Conservation (phyloP, 139 green algal genomes). For the Tetraselmis striata region DNA sequence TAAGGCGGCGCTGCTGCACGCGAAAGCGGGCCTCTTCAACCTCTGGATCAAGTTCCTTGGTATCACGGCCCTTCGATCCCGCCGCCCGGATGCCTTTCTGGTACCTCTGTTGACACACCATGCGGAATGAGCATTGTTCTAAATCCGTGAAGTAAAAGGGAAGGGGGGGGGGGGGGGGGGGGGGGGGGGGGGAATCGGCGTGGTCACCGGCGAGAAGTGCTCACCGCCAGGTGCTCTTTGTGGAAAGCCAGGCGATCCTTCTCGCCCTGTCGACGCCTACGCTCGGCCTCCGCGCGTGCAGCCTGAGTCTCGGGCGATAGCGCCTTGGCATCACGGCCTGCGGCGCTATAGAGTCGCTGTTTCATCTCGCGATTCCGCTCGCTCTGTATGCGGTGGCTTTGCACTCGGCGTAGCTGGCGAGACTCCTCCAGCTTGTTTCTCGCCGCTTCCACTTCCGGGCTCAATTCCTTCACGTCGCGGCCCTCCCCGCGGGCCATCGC, state of each 20-base stretch:
- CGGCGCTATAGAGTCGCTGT: not conserved
- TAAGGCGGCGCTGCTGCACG: not conserved
- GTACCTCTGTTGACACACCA: no score
- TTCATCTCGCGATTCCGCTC: not conserved
- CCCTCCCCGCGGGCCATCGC: not conserved
- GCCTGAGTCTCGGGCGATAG: not conserved
- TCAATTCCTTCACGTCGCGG: not conserved
- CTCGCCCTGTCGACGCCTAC: not conserved
- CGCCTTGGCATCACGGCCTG: not conserved
- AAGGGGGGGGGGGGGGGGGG: no score
- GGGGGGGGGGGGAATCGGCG: no score
- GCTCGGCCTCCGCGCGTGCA: not conserved
- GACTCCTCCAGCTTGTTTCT: not conserved
- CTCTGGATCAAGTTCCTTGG: not conserved
- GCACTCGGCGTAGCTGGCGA: not conserved
- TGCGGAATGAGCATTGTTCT: no score
- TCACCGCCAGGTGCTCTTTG: not conserved
- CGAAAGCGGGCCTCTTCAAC: not conserved
- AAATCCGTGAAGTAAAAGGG: no score
- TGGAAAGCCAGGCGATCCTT: not conserved
- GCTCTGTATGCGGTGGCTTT: not conserved
- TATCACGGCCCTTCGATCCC: not conserved
- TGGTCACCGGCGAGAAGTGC: no score
- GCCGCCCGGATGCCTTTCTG: not conserved
- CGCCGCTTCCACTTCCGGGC: not conserved